These are phyloP conservation scores for Cupressus sempervirens DNA, from an alignment of 75 land plant genomes.

Conservation along the genomic window DNA sequence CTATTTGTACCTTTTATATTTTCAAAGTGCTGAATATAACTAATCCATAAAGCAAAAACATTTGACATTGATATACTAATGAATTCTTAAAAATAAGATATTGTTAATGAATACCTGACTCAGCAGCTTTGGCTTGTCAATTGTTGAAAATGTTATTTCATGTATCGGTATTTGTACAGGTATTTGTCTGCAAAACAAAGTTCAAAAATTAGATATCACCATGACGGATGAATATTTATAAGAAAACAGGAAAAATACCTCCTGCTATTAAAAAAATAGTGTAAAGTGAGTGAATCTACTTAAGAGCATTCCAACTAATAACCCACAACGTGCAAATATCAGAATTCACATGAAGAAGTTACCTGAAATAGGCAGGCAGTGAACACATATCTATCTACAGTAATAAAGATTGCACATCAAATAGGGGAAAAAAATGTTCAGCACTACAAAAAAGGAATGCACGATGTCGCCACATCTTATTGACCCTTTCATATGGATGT, in stretches of 20 bases:
- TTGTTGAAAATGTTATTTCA: slow-evolving; percentile 69
- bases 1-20: neutral
- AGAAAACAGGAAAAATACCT: neutral
- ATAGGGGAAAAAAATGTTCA: neutral
- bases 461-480: neutral
- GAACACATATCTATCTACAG: neutral
- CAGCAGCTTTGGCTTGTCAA: slow-evolving; percentile 76
- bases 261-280: neutral
- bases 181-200: slow-evolving; percentile 29
- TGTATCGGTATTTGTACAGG: slow-evolving; percentile 23
- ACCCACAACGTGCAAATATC: neutral
- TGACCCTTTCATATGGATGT: neutral
- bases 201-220: neutral
- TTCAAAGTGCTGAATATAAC: neutral
- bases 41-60: neutral
- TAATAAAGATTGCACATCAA: neutral
- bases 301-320: neutral
- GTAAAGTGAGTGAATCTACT: neutral
- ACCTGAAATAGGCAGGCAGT: neutral
- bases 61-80: neutral
- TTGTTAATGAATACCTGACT: slow-evolving; percentile 45
- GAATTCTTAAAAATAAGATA: neutral
- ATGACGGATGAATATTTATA: neutral
- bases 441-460: neutral
- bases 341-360: neutral